Percentiles rank a stretch among this genome's conserved stretches.
phyloP scores from a whole-genome alignment of 768 basidiomycete genomes.

The Lactarius hatsudake region DNA sequence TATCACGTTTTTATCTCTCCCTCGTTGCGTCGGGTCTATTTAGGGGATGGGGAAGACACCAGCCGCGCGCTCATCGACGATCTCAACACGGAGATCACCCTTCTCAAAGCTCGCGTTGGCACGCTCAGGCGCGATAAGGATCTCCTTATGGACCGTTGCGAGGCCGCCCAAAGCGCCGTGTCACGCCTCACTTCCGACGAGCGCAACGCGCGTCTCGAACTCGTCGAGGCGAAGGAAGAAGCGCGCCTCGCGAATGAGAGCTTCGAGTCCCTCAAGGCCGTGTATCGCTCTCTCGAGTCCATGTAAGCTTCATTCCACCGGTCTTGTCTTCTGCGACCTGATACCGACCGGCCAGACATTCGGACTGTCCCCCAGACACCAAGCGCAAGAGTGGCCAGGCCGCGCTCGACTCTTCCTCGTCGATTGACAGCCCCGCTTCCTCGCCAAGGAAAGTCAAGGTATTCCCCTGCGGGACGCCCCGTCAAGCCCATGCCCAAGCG shows the following conservation, averaged over 20 bases:
- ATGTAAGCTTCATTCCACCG: background rate
- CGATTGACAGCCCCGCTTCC: background rate
- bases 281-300: background rate
- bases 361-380: background rate
- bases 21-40: conserved; percentile 20
- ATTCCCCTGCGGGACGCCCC: background rate
- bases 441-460: background rate
- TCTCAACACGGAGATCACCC: conserved; percentile 8
- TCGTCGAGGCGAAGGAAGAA: conserved; percentile 1
- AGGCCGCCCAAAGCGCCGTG: conserved; percentile 2
- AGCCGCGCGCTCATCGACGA: background rate
- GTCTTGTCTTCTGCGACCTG: background rate
- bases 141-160: conserved; percentile 16
- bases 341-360: background rate
- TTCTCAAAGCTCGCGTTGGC: conserved; percentile 5
- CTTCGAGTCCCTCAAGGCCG: background rate
- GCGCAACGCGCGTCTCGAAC: conserved; percentile 13
- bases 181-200: conserved; percentile 10
- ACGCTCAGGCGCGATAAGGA: conserved; percentile 19
- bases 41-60: background rate
- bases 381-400: conserved; percentile 18
- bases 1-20: conserved; percentile 20
- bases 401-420: conserved; percentile 10
- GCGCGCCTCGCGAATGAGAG: background rate
- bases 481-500: conserved; percentile 15